A percentile compares a stretch with the other conserved stretches of the same genome.
phyloP scores from a whole-genome alignment of 768 basidiomycete genomes.

The Asterophora parasitica region DNA sequence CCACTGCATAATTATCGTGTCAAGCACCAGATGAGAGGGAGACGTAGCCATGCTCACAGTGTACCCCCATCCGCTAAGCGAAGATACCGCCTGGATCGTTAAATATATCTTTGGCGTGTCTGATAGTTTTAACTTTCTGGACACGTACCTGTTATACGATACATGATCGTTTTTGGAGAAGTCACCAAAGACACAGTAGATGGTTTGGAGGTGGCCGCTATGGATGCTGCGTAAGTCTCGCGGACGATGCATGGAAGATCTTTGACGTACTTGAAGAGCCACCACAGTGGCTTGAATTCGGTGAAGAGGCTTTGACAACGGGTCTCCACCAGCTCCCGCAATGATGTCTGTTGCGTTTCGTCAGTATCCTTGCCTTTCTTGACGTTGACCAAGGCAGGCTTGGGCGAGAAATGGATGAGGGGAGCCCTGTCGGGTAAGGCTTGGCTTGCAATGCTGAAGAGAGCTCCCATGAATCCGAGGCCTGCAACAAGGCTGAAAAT shows the following conservation, averaged over 20 bases:
- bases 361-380: constrained; percentile 25
- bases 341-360: constrained; percentile 33
- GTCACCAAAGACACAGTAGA: constrained; percentile 55
- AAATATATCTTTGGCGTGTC: neutral
- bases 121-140: neutral
- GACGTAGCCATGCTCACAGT: constrained; percentile 36
- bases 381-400: constrained; percentile 32
- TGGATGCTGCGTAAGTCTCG: neutral
- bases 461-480: constrained; percentile 30
- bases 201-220: constrained; percentile 63
- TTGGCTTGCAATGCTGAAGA: constrained; percentile 21
- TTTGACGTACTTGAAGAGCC: constrained; percentile 41
- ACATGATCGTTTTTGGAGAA: constrained; percentile 54
- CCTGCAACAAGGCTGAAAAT: constrained; percentile 26
- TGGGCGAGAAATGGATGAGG: constrained; percentile 34
- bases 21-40: neutral
- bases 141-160: constrained; percentile 47
- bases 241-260: neutral
- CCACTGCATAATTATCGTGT: constrained; percentile 35
- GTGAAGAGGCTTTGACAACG: constrained; percentile 39
- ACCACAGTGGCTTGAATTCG: constrained; percentile 43
- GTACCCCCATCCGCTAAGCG: constrained; percentile 60
- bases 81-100: constrained; percentile 37
- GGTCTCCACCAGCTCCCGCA: constrained; percentile 35
- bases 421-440: constrained; percentile 20